Base-by-base conservation (phyloP, 2,329 filamentous ascomycete genomes). In the Exophiala spinifera region DNA sequence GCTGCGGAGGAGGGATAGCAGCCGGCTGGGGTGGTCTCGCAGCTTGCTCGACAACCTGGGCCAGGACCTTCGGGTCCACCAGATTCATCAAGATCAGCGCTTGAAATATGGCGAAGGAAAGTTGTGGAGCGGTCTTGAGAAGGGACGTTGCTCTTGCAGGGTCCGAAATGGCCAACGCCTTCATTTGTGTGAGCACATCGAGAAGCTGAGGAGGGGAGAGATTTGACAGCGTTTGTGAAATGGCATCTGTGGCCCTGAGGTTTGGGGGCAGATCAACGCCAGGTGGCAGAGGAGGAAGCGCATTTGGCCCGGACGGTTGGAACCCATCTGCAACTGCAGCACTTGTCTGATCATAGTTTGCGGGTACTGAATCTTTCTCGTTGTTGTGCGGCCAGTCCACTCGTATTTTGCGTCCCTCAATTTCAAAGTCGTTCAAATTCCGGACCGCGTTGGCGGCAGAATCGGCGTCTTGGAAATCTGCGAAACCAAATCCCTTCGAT, bases 371-470 rank as follows among this genome's bases (percentile, higher is more conserved):
- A 57, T 86, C 85, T 59, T 84, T 86, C 63, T 87, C 87, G 61
- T 90, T 89, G 70, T 96, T 92, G 71, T 96, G 95, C 55, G 89
- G 94, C 73, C 95, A 99, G 72, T 97, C 94, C 52, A 99, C 94
- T 57, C 91, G 84, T 60, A 99, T 81, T 72, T 95, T 95, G 66
- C 94, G 84, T 51, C 91, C 91, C 86, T 96, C 95, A 68, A 96
- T 85, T 70, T 97, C 92, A 74, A 90, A 86, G 71, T 96, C 91
- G 75, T 97, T 96, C 49, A 97, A 77, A 69, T 99, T 97, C 64
- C 92, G 87, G 45, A 97, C 92, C 2, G 94, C 94, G 1, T 91
- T 95, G 34, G 92, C 90, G 28, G 94, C 94, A 21, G 91, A 80
- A 82, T 95, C 92, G 56, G 89, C 85, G 68, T 97, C 94, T 51